Evolutionary conservation across 1,139 yeast genomes (phyloP), one percentile per base, ranked within the genome.

Genomic region (Geotrichum bryndzae): DNA sequence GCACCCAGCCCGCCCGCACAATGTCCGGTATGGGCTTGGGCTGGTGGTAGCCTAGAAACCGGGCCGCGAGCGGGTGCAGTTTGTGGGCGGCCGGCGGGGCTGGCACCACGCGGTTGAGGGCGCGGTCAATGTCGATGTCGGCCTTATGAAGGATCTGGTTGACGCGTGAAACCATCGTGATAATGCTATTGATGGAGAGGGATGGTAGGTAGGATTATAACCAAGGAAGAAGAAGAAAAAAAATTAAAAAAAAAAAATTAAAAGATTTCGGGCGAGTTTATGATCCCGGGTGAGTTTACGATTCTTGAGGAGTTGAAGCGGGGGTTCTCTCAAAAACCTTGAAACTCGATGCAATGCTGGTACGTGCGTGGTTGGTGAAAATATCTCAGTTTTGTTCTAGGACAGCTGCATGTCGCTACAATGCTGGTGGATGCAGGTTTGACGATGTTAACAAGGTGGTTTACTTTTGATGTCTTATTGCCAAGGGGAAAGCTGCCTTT

Each of bases 21-120:
- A 62, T 52, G 22, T 63, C 63, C 1, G 68, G 67, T 1, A 63
- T 35, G 4, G 60, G 58, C 4, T 55, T 56, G 4, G 55, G 54
- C 23, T 58, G 57, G 35, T 61, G 63, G 61, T 68, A 67, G 2
- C 73, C 73, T 7, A 69, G 55, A 55, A 68, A 68, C 38, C 69
- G 63, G 23, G 67, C 55, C 5, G 68, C 31, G 46, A 33, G 45
- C 51, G 31, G 18, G 3, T 70, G 72, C 56, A 68, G 63, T 10
- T 67, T 65, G 59, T 68, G 64, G 38, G 66, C 65, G 31, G 67
- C 10, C 10, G 56, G 63, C 22, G 68, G 67, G 2, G 66, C 62
- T 2, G 72, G 72, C 15, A 67, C 56, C 11, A 58, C 29, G 18
- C 60, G 63, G 64, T 68, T 67, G 48, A 68, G 51, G 50, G 65